Conservation (phyloP, 345 rosid species). For the Arabis alpina region DNA sequence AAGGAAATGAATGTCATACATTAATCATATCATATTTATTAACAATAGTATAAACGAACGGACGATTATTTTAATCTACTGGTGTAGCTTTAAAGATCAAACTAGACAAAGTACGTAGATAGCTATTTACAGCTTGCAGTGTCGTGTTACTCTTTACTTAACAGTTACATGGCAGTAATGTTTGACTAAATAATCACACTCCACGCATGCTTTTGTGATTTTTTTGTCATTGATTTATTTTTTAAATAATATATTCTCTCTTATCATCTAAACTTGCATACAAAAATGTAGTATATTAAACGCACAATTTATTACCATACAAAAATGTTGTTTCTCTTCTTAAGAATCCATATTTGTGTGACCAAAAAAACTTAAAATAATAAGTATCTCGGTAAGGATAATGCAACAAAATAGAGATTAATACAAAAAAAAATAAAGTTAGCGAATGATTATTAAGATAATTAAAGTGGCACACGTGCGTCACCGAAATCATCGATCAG, state of each 20-base stretch:
- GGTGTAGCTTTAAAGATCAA: background rate
- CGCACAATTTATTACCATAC: too few species aligned
- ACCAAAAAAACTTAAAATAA: background rate
- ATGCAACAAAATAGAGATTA: slow-evolving; percentile 9
- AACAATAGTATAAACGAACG: background rate
- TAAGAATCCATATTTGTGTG: too few species aligned
- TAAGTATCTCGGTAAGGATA: background rate
- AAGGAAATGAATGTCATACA: background rate
- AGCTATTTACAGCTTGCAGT: slow-evolving; percentile 22
- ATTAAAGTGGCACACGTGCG: slow-evolving; percentile 57
- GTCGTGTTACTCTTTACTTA: slow-evolving; percentile 10
- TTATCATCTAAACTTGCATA: too few species aligned
- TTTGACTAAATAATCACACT: slow-evolving; percentile 17
- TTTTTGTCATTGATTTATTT: background rate
- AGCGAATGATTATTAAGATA: background rate
- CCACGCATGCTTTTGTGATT: background rate
- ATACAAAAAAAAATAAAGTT: background rate
- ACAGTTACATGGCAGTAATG: slow-evolving; percentile 2
- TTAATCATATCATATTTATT: background rate
- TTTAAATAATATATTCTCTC: too few species aligned
- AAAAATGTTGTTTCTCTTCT: too few species aligned
- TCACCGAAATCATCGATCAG: slow-evolving; percentile 57
- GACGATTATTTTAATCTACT: background rate
- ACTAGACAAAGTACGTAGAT: background rate
- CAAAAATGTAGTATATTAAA: too few species aligned